Percentiles rank a stretch among this genome's conserved stretches.
phyloP scores from a whole-genome alignment of 331 rosid species.

The Acacia concinna region DNA sequence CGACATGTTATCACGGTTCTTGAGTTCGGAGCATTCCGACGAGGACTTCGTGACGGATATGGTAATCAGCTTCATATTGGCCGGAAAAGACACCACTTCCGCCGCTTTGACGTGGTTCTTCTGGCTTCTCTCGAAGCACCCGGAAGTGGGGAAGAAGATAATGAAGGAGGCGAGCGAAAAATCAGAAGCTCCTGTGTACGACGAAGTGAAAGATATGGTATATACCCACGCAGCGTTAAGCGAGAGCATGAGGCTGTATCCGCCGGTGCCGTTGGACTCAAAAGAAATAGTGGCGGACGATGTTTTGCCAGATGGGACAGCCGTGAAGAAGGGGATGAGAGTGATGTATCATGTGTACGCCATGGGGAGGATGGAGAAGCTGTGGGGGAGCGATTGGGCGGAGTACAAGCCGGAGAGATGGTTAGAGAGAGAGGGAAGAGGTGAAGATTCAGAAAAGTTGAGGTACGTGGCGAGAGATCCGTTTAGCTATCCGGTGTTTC shows the following conservation, averaged over 20 bases:
- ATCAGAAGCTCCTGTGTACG: neutral
- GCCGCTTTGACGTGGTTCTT: neutral
- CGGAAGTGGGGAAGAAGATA: neutral
- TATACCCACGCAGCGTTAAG: neutral
- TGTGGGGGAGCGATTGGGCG: neutral
- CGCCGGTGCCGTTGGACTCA: neutral
- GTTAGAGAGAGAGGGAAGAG: conserved; percentile 24
- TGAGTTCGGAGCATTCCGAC: neutral
- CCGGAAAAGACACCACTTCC: neutral
- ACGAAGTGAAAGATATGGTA: neutral
- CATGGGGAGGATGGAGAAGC: neutral
- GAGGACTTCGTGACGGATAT: neutral
- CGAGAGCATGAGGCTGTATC: neutral
- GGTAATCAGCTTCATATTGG: neutral
- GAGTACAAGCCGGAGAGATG: neutral
- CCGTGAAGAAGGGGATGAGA: neutral
- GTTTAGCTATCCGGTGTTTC: conserved; percentile 33
- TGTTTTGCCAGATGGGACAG: neutral
- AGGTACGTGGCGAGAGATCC: conserved; percentile 29
- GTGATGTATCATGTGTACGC: neutral
- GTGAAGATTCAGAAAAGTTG: conserved; percentile 29
- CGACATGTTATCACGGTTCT: neutral
- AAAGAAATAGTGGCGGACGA: neutral
- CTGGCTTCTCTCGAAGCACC: neutral
- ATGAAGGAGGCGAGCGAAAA: neutral